Evolutionary conservation across 805 yeast genomes (phyloP), one percentile per base, ranked within the genome.

Genomic region (Torulaspora gathmanii): DNA sequence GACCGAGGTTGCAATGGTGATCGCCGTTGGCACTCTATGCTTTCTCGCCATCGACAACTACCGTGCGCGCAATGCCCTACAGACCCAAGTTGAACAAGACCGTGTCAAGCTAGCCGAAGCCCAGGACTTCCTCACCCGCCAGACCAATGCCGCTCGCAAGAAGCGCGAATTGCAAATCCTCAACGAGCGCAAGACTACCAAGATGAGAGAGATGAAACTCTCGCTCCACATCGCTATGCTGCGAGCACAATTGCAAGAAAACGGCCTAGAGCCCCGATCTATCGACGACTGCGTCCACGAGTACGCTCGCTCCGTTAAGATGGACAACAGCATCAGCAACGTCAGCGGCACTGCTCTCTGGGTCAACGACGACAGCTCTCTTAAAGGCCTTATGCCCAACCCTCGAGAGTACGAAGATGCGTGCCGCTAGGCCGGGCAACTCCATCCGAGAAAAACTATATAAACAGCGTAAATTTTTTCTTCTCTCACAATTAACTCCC

Each of bases 211-310:
- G 57, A 74, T 70, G 68, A 80, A 78, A 63, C 77, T 82, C 83
- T 72, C 76, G 4, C 65, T 82, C 58, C 91, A 83, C 56, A 72
- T 83, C 33, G 87, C 86, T 2, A 60, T 83, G 62, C 64, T 83
- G 27, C 68, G 86, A 40, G 71, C 79, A 54, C 88, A 83, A 56
- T 64, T 83, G 44, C 53, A 63, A 2, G 83, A 80, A n/a, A 55
- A 61, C 3, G 85, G 84, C 0, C 45, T 73, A 9, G 75, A 74
- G n/a, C 88, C 89, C 12, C 73, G 72, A 7, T 69, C 70, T 7
- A 72, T 82, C 12, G 79, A 79, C 1, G 67, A 69, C 17, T 85
- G 79, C 1, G 52, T 77, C 6, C 67, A 61, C 6, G 81, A 77
- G 49, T 83, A 78, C 55, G 85, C 81, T 50, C 69, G 70, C 39